Base-by-base conservation (phyloP, 805 yeast genomes). In the Ogataea corticis region DNA sequence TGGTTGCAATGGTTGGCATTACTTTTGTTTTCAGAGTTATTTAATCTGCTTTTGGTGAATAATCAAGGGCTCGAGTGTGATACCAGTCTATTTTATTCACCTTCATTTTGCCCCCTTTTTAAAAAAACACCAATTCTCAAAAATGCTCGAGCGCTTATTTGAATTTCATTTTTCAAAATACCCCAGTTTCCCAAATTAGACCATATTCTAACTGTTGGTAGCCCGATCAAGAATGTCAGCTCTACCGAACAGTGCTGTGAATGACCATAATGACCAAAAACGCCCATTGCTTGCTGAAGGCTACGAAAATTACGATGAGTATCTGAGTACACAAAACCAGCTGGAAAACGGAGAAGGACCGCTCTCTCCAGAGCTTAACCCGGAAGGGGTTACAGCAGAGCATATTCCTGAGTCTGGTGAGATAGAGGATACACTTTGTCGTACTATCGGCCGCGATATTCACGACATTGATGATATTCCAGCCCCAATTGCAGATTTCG, bases 251-350 rank as follows among this genome's bases (percentile, higher is more conserved):
- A n/a, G n/a, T n/a, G n/a, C n/a, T n/a, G n/a, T n/a, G n/a, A n/a
- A n/a, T 13, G 40, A 37, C 5, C 25, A 15, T 3, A 14, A 15
- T n/a, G 28, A 37, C 23, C 32, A n/a, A 16, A 37, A 19, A 17
- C 31, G 40, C 5, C 40, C 40, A 15, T 30, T 37, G 10, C 27
- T 37, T 7, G 32, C 11, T 19, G 33, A 31, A 42, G 47, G 47
- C 9, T 42, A 42, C 35, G 39, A 37, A n/a, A 40, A 45, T 33
- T 49, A 45, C 33, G 45, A 49, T 10, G 48, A 45, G 28, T 49
- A 45, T 14, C 25, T 49, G n/a, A 43, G 37, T 19, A 42, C 49
- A 7, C 52, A 49, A 17, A 33, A 36, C 25, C 25, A 35, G 16
- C 30, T 49, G 17, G 49, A 49, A 19, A 33, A 31, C 2, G 52